Evolutionary conservation across 2,329 filamentous ascomycete genomes (phyloP), one percentile per base, ranked within the genome.

Genomic region (Cladosporium sp.): DNA sequence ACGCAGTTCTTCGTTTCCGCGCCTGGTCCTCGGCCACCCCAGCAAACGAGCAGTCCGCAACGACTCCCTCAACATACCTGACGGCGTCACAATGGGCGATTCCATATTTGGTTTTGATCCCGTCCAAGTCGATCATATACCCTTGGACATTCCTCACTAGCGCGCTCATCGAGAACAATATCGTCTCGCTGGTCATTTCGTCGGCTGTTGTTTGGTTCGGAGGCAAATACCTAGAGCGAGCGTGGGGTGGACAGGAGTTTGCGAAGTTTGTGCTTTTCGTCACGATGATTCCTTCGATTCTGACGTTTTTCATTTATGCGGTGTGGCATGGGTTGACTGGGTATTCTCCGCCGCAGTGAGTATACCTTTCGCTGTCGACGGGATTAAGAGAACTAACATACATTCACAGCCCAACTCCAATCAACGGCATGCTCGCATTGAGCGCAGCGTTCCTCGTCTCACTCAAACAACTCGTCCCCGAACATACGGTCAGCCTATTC

Each of bases 381-480:
- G n/a, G n/a, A n/a, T n/a, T n/a, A 8, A 62, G 14, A 41, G 21
- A 47, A 24, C 51, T 64, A 49, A 64, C 51, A 24, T 24, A 14
- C 8, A 12, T 44, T 54, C 8, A 15, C 68, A 80, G 77, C 74
- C 95, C 91, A 57, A 93, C 91, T 55, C 90, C 91, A 69, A 92
- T 98, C 75, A 92, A 91, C 72, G 95, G 95, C 72, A 93, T 93
- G 65, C 90, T 97, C 69, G 89, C 93, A 18, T 84, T 97, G 66
- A 94, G 97, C 79, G 93, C 95, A 57, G 90, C 91, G 68, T 98
- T 98, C 82, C 90, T 99, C 68, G 92, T 98, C 73, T 92, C 94
- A 64, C 97, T 98, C 81, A 98, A 96, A 81, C 95, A 99, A 80
- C 91, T 99, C 59, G 91, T 98, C 41, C 95, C 95, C 26, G 93